Percentiles rank a stretch among this genome's conserved stretches.
Conservation (phyloP, 108 stramenopile species). For the Pelagomonas calceolata region DNA sequence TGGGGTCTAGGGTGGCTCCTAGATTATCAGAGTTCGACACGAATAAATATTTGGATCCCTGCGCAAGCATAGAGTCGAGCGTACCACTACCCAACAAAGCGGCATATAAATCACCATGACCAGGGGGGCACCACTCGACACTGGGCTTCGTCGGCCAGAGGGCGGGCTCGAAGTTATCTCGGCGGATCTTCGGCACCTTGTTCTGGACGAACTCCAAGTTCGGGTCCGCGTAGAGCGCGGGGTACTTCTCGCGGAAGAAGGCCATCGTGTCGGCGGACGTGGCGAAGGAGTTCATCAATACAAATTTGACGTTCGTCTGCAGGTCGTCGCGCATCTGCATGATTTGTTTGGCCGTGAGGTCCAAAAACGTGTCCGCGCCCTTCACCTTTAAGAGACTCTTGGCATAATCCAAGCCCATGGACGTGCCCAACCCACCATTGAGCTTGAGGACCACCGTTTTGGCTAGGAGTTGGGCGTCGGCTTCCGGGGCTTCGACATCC, state of each 20-base stretch:
- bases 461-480: constrained; percentile 60
- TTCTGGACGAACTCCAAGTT: constrained; percentile 97
- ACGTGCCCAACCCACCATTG: constrained; percentile 98
- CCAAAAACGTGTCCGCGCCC: constrained; percentile 93
- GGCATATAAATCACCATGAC: constrained; percentile 98
- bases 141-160: constrained; percentile 56
- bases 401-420: constrained; percentile 98
- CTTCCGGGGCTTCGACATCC: constrained; percentile 24
- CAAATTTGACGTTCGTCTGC: constrained; percentile 84
- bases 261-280: constrained; percentile 87
- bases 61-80: constrained; percentile 77
- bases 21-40: constrained; percentile 99
- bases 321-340: constrained; percentile 80
- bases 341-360: constrained; percentile 97
- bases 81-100: constrained; percentile 88
- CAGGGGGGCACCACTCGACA: constrained; percentile 99
- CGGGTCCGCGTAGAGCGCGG: constrained; percentile 69
- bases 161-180: constrained; percentile 48
- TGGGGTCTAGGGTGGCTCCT: constrained; percentile 88
- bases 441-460: constrained; percentile 94
- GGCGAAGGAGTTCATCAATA: constrained; percentile 99
- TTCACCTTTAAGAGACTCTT: constrained; percentile 94
- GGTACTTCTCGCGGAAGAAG: constrained; percentile 74
- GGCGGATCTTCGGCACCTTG: constrained; percentile 86
- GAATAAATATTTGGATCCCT: constrained; percentile 98